Evolutionary conservation across 2,329 filamentous ascomycete species (phyloP).

Genomic region (Coniochaeta hoffmannii): DNA sequence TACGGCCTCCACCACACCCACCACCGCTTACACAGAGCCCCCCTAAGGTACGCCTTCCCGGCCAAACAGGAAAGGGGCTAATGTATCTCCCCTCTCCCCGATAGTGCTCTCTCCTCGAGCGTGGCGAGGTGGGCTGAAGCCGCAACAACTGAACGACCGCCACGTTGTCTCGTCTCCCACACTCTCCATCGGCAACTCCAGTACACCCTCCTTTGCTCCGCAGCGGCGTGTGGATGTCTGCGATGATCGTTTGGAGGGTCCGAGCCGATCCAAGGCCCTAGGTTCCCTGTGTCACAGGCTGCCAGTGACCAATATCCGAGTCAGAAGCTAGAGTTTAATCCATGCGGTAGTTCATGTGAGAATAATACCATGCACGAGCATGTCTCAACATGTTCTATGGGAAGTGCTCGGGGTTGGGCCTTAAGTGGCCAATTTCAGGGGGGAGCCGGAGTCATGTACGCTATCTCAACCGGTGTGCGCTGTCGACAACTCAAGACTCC

Average conservation of each 20-base stretch:
- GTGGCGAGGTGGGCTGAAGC: neutral
- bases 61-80: neutral
- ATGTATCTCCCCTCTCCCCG: neutral
- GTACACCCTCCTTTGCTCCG: neutral
- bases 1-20: neutral
- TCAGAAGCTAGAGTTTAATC: neutral
- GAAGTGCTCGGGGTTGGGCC: neutral
- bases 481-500: too few relatives aligned
- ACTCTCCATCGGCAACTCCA: neutral
- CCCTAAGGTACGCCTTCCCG: neutral
- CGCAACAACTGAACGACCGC: conserved; percentile 1
- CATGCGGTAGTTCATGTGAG: conserved; percentile 2
- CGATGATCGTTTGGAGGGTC: neutral
- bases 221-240: neutral
- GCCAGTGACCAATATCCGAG: neutral
- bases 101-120: neutral
- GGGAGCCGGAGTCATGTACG: neutral
- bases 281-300: neutral
- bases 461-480: neutral
- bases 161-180: conserved; percentile 1
- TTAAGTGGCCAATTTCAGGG: neutral
- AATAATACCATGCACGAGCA: neutral
- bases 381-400: neutral
- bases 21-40: neutral
- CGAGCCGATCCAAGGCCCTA: neutral